phyloP scores from a whole-genome alignment of 495 filamentous ascomycete species.

The Lasiosphaeriaceae sp. region DNA sequence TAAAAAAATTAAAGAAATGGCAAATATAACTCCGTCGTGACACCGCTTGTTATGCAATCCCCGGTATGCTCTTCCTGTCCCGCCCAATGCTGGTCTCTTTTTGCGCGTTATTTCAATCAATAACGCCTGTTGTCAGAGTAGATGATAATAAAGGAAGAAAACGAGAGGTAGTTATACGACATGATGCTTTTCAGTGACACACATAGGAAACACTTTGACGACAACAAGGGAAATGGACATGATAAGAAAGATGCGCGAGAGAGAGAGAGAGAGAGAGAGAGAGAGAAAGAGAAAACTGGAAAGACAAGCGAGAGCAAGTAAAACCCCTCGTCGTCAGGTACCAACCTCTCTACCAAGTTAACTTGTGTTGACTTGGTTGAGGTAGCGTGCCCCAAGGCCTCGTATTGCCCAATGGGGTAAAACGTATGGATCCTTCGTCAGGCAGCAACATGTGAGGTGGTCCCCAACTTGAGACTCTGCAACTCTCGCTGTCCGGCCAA shows the following conservation, averaged over 20 bases:
- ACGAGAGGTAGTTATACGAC: not conserved
- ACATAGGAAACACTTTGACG: no score
- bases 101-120: not conserved
- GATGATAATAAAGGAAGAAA: not conserved
- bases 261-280: not conserved
- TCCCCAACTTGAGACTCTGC: not conserved
- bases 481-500: not conserved
- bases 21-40: not conserved
- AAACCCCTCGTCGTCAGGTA: not conserved
- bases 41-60: not conserved
- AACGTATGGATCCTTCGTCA: slow-evolving; percentile 4
- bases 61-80: not conserved
- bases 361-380: not conserved
- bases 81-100: not conserved
- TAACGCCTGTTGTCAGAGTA: not conserved
- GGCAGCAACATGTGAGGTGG: slow-evolving; percentile 14
- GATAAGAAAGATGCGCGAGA: no score
- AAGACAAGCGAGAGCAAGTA: no score
- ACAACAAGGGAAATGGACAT: no score
- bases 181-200: no score
- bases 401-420: not conserved
- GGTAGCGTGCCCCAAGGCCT: not conserved
- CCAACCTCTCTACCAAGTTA: not conserved
- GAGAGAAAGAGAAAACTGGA: not conserved
- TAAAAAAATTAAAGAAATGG: not conserved